Percentiles rank a stretch among this genome's conserved stretches.
Evolutionary conservation across 768 basidiomycete species (phyloP).

Genomic region (Wakefieldia striispora): DNA sequence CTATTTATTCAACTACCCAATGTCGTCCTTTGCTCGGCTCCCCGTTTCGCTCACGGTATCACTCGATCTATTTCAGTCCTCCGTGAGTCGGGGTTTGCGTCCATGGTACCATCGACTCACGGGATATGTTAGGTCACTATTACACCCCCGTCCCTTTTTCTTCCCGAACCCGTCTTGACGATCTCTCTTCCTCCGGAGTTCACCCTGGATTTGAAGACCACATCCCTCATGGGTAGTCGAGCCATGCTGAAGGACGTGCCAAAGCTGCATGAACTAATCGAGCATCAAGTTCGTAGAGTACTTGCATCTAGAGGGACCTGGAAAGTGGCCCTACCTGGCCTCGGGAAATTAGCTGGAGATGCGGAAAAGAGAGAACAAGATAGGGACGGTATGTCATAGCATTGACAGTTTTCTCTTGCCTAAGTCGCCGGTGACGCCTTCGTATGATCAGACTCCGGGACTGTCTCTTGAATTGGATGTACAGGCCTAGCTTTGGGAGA

Average conservation of each 20-base stretch:
- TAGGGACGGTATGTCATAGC: conserved; percentile 2
- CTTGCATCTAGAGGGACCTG: conserved; percentile 60
- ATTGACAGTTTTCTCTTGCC: background rate
- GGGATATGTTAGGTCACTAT: conserved; percentile 50
- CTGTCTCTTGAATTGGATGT: too few relatives aligned
- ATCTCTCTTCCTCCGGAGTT: conserved; percentile 84
- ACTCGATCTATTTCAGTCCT: conserved; percentile 68
- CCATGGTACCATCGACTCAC: background rate
- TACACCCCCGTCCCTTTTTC: conserved; percentile 54
- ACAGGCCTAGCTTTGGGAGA: too few relatives aligned
- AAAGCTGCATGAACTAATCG: conserved; percentile 93
- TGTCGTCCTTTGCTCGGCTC: conserved; percentile 75
- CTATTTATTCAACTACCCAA: conserved; percentile 83
- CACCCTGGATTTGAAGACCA: conserved; percentile 80
- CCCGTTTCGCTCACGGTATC: conserved; percentile 81
- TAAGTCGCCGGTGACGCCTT: too few relatives aligned
- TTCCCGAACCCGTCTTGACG: conserved; percentile 58
- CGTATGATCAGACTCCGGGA: too few relatives aligned
- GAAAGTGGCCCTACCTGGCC: conserved; percentile 66
- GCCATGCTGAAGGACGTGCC: conserved; percentile 98
- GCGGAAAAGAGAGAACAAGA: conserved; percentile 29
- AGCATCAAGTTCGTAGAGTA: conserved; percentile 73
- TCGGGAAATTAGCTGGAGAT: conserved; percentile 37
- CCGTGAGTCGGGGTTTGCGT: conserved; percentile 39
- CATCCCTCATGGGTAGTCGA: conserved; percentile 90